Percentiles rank a stretch among this genome's conserved stretches.
phyloP scores from a whole-genome alignment of 352 stramenopile genomes.

The Aphanomyces astaci region DNA sequence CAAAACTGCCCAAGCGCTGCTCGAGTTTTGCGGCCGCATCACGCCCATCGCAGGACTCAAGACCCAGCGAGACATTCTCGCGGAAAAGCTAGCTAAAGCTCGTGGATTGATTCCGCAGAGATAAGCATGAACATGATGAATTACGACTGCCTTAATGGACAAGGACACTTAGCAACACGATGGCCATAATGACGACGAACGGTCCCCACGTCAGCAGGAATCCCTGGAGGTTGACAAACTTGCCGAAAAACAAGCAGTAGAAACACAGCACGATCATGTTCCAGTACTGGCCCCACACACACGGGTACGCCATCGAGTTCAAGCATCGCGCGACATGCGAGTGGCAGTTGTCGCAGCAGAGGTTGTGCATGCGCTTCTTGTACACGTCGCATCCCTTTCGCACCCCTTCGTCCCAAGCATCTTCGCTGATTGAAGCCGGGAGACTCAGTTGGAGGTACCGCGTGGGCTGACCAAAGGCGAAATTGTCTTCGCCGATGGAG shows the following conservation, averaged over 20 bases:
- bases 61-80: conserved; percentile 32
- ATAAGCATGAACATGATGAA: neutral
- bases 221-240: conserved; percentile 15
- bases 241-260: conserved; percentile 14
- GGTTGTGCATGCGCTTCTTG: conserved; percentile 91
- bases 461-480: conserved; percentile 84
- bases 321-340: conserved; percentile 82
- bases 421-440: conserved; percentile 28
- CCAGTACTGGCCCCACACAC: neutral
- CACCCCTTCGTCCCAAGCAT: conserved; percentile 88
- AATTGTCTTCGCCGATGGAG: conserved; percentile 81
- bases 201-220: conserved; percentile 12
- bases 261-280: conserved; percentile 22
- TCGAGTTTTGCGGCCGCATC: conserved; percentile 55
- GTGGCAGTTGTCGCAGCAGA: conserved; percentile 97
- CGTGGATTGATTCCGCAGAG: conserved; percentile 43
- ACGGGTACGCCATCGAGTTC: conserved; percentile 14
- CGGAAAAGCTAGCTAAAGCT: conserved; percentile 48
- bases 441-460: conserved; percentile 82
- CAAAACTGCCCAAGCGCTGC: conserved; percentile 54
- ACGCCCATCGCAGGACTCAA: conserved; percentile 30
- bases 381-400: conserved; percentile 88
- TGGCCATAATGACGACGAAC: neutral
- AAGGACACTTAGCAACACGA: neutral
- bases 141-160: neutral